These are phyloP conservation scores for Allantophomopsis lycopodina DNA, from an alignment of 2,329 filamentous ascomycete genomes.

Conservation along the genomic window DNA sequence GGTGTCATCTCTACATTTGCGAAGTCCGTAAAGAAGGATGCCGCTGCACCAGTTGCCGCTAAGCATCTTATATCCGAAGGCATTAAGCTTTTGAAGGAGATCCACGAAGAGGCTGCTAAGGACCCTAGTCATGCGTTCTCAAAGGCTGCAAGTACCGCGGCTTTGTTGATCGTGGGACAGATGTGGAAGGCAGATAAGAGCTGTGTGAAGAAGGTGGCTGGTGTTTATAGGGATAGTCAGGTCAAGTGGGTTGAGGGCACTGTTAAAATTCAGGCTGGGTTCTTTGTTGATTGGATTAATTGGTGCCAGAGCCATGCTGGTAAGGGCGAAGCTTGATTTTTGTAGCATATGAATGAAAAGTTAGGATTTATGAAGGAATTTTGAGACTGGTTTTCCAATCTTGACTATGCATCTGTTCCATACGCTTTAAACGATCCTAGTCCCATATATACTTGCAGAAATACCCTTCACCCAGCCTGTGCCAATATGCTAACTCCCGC, in stretches of 20 bases:
- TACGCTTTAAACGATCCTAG: too few species aligned
- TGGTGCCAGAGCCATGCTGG: constrained; percentile 44
- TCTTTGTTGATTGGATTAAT: constrained; percentile 63
- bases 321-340: too few species aligned
- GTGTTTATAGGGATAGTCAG: constrained; percentile 51
- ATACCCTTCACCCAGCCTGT: too few species aligned
- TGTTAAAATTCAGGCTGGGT: constrained; percentile 45
- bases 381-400: too few species aligned
- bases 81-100: constrained; percentile 39
- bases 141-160: constrained; percentile 60
- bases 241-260: constrained; percentile 42
- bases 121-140: constrained; percentile 57
- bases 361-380: too few species aligned
- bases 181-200: constrained; percentile 40
- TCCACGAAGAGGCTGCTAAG: constrained; percentile 55
- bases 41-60: constrained; percentile 28
- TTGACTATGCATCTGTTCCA: too few species aligned
- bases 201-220: constrained; percentile 39
- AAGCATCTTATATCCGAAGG: constrained; percentile 25
- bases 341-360: too few species aligned
- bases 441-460: too few species aligned
- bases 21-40: constrained; percentile 45
- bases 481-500: too few species aligned
- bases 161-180: constrained; percentile 50
- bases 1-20: constrained; percentile 62